Base-by-base conservation (phyloP, 192 early-diverging fungal genomes). In the Diversispora eburnea region DNA sequence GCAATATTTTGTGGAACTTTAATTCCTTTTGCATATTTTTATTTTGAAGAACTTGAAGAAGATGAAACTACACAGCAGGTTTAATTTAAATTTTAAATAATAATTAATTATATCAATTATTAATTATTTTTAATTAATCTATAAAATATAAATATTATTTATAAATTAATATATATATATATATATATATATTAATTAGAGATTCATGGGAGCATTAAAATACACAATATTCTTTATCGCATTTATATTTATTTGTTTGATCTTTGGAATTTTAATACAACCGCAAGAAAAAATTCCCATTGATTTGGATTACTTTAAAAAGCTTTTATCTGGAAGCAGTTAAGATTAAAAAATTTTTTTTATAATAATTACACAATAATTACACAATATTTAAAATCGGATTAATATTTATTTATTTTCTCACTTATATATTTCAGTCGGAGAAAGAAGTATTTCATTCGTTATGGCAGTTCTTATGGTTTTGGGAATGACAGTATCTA, bases 21-120 rank as follows among this genome's bases (percentile, higher is more conserved):
- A 75, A 84, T 89, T 72, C 88, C 88, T 3, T 84, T 89, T 49
- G 79, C 84, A 19, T 89, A 89, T 56, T 88, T 88, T 62, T 89
- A 81, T 75, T 89, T 76, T 77, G 88, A 89, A 59, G 85, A 86
- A 46, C 69, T 82, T 8, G 83, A 86, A 25, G 83, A 86, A 22
- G 82, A 79, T 25, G 75, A 80, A 45, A 70, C 77, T 45, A 63
- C n/a, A 43, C 42, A 12, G n/a, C 61, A 63, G 43, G 61, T 63
- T 8, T 33, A 33, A 33, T 33, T 33, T 33, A 33, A 33, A 33
- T 33, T 33, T n/a, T n/a, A n/a, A n/a, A n/a, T 33, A 33, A 33
- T 33, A 33, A 33, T 33, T 33, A 33, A 33, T 33, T 33, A 33
- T 33, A 33, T 33, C 25, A 33, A 2, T 33, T 33, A 33, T 33